These are phyloP conservation scores for Kwoniella bestiolae DNA, from an alignment of 768 basidiomycete genomes.

Conservation along the genomic window DNA sequence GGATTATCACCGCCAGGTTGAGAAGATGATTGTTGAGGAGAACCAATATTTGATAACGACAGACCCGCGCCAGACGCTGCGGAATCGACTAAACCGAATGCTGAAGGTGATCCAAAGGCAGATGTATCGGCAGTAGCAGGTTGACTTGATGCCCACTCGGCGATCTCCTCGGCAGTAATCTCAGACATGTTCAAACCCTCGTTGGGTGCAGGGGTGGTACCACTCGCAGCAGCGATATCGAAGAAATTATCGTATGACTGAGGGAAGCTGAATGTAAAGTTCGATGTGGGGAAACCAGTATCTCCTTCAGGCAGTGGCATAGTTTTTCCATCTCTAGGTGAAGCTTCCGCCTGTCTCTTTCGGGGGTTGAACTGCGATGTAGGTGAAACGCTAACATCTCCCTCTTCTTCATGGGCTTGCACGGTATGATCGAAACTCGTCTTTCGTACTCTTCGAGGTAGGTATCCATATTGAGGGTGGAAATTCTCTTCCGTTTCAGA, in stretches of 20 bases:
- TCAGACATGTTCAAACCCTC: conserved; percentile 7
- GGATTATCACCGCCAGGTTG: conserved; percentile 36
- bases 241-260: conserved; percentile 55
- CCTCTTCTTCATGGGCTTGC: conserved; percentile 64
- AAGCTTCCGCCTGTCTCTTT: conserved; percentile 53
- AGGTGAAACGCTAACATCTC: conserved; percentile 58
- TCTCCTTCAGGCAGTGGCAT: conserved; percentile 37
- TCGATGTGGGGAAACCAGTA: conserved; percentile 52
- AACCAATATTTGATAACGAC: conserved; percentile 22
- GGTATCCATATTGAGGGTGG: conserved; percentile 59
- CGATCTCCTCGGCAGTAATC: conserved; percentile 22
- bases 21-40: conserved; percentile 14
- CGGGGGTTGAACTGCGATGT: conserved; percentile 50
- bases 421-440: conserved; percentile 95
- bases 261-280: conserved; percentile 57
- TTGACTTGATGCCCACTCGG: conserved; percentile 34
- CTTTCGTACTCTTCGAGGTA: conserved; percentile 87
- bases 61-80: conserved; percentile 8
- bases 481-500: conserved; percentile 53
- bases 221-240: conserved; percentile 53
- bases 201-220: conserved; percentile 40
- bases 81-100: conserved; percentile 9
- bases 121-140: conserved; percentile 34
- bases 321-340: conserved; percentile 38
- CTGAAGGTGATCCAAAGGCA: conserved; percentile 37